phyloP scores from a whole-genome alignment of 495 filamentous ascomycete species.

The Neurospora sublineolata region DNA sequence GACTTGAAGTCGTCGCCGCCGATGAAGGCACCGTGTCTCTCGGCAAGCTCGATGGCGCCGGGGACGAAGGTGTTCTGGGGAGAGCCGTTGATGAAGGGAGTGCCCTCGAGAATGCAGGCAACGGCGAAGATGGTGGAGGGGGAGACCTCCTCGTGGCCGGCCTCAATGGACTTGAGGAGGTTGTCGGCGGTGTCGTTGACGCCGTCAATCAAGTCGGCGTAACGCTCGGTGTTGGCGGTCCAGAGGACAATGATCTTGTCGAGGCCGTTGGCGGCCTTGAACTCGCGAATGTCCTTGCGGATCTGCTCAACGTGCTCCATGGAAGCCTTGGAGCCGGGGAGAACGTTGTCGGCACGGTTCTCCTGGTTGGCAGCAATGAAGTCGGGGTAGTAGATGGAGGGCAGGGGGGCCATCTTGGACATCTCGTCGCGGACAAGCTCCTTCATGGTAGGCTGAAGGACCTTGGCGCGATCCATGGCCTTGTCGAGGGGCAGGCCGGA shows the following conservation, averaged over 20 bases:
- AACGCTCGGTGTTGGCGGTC: conserved; percentile 99
- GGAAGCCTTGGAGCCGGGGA: conserved; percentile 72
- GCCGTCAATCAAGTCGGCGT: conserved; percentile 73
- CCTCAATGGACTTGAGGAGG: conserved; percentile 73
- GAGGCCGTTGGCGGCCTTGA: conserved; percentile 74
- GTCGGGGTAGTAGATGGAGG: conserved; percentile 96
- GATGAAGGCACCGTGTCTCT: conserved; percentile 79
- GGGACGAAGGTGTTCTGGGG: conserved; percentile 99
- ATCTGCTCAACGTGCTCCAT: conserved; percentile 85
- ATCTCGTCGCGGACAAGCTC: conserved; percentile 82
- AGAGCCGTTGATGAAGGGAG: conserved; percentile 98
- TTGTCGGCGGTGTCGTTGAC: conserved; percentile 97
- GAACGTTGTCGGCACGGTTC: conserved; percentile 85
- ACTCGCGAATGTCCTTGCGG: conserved; percentile 89
- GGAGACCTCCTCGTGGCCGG: conserved; percentile 76
- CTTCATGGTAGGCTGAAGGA: conserved; percentile 90
- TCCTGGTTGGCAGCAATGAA: conserved; percentile 99
- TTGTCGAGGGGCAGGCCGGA: conserved; percentile 76
- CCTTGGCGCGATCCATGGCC: conserved; percentile 90
- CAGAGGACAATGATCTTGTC: conserved; percentile 97
- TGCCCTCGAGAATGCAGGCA: conserved; percentile 77
- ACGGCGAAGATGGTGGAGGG: conserved; percentile 95
- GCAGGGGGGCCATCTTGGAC: conserved; percentile 77
- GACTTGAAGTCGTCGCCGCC: conserved; percentile 99
- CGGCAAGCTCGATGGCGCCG: conserved; percentile 81